Evolutionary conservation across 139 green algal genomes (phyloP), one percentile per base, ranked within the genome.

Genomic region (Micractinium sp.): DNA sequence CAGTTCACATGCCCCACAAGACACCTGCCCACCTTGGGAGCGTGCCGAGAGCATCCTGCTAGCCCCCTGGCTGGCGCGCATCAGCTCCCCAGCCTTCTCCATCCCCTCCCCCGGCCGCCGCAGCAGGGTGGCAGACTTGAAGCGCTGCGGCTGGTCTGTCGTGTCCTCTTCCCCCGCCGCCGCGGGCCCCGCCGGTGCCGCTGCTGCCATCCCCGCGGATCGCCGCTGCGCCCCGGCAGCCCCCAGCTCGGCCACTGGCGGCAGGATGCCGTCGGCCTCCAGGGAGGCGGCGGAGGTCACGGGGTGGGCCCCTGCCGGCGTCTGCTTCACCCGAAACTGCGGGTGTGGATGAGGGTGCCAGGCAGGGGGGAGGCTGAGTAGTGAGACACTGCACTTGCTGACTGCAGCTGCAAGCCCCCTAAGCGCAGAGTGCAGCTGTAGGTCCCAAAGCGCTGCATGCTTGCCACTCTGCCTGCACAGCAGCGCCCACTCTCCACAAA

Each of bases 281-380:
- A 87, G 38, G 15, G 83, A 87, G 20, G 36, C 12, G 1, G 69
- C 63, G 27, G 25, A 80, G 38, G 25, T 15, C 13, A 87, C 36
- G 0, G 83, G 83, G 1, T 25, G 16, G 15, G 83, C 83, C 4
- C 83, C 83, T 4, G 66, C 19, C 16, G 83, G 83, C 14, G 83
- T 87, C 36, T 80, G 66, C 27, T 80, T 80, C 14, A 87, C 66
- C 15, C 83, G 38, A 39, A 80, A 87, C 83, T 87, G 83, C 81
- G 41, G 79, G 47, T 56, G 47, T 56, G 47, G 5, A 9, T 56
- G 47, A n/a, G n/a, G n/a, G n/a, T n/a, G n/a, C n/a, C n/a, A n/a
- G n/a, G n/a, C n/a, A n/a, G n/a, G n/a, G n/a, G n/a, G n/a, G n/a
- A n/a, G n/a, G n/a, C n/a, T n/a, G n/a, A n/a, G n/a, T n/a, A n/a